Evolutionary conservation across 495 filamentous ascomycete genomes (phyloP).

Genomic region (Penicillium antarcticum): DNA sequence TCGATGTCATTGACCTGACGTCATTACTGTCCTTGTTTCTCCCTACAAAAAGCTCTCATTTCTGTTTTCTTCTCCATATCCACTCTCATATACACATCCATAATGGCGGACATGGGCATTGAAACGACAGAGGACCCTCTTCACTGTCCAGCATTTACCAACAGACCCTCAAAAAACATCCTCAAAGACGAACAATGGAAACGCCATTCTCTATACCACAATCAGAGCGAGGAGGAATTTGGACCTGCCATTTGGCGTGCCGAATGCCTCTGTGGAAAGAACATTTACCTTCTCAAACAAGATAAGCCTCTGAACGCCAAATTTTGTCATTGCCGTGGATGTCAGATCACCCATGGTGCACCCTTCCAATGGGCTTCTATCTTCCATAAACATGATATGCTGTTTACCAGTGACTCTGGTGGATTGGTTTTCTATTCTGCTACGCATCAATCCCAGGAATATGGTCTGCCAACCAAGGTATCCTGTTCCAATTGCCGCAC

Average conservation of each 20-base stretch:
- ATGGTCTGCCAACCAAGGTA: constrained; percentile 82
- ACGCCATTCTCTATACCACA: constrained; percentile 59
- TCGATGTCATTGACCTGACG: not conserved
- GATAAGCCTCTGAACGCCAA: constrained; percentile 73
- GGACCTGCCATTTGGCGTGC: constrained; percentile 66
- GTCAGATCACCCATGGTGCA: constrained; percentile 76
- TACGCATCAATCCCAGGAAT: constrained; percentile 53
- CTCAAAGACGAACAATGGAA: constrained; percentile 53
- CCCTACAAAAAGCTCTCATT: not conserved
- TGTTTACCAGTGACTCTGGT: constrained; percentile 68
- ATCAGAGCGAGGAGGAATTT: constrained; percentile 49
- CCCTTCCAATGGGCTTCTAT: constrained; percentile 94
- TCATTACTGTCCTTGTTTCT: not conserved
- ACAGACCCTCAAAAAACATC: constrained; percentile 14
- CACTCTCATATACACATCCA: not conserved
- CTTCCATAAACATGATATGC: constrained; percentile 80
- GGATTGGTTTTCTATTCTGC: constrained; percentile 79
- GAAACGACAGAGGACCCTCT: not conserved
- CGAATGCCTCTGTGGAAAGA: constrained; percentile 74
- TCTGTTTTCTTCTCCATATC: not conserved
- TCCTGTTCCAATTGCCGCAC: constrained; percentile 74
- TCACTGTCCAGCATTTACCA: constrained; percentile 20
- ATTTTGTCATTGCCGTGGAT: constrained; percentile 83
- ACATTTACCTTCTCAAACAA: constrained; percentile 66
- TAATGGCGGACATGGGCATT: constrained; percentile 16